Evolutionary conservation across 2,329 filamentous ascomycete genomes (phyloP), one percentile per base, ranked within the genome.

Genomic region (Paecilomyces formosus): DNA sequence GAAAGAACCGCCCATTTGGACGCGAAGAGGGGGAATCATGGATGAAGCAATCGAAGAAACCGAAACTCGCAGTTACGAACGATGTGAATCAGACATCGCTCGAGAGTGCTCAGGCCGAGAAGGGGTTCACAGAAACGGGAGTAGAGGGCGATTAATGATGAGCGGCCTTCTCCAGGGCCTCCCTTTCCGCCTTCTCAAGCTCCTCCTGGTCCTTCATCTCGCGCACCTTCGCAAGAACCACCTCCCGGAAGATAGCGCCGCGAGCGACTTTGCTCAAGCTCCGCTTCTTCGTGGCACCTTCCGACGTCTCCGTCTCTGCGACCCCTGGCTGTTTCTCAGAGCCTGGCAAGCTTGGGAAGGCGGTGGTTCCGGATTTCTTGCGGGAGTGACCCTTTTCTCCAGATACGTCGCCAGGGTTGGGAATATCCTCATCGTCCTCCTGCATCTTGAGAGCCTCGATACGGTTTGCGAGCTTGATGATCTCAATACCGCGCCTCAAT

Each of bases 381-480:
- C 39, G 39, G n/a, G 39, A 8, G 39, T 39, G 35, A 31, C 53
- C 60, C 3, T 61, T 55, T 7, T 60, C 61, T 53, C 84, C 83
- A 35, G 86, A 84, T 56, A 92, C 75, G 62, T 85, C 83, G 51
- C 79, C 76, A 56, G 80, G 73, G 54, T 80, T 81, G 12, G 82
- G 79, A 26, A 79, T 86, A 58, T 89, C 88, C 60, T 94, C 86
- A 5, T 88, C 91, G 64, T 96, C 92, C 69, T 96, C 92, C 73
- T 94, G 88, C 80, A 95, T 88, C 78, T 92, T 96, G 78, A 99
- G 88, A 31, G 89, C 84, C 73, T 96, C 91, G 78, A 99, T 97
- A 63, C 93, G 90, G 78, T 97, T 97, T 64, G 91, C 87, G 57
- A 99, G 85, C 78, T 96, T 97, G 81, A 97, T 89, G 70, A 96